Conservation (phyloP, 768 basidiomycete species). For the Sarcodon aspratus region DNA sequence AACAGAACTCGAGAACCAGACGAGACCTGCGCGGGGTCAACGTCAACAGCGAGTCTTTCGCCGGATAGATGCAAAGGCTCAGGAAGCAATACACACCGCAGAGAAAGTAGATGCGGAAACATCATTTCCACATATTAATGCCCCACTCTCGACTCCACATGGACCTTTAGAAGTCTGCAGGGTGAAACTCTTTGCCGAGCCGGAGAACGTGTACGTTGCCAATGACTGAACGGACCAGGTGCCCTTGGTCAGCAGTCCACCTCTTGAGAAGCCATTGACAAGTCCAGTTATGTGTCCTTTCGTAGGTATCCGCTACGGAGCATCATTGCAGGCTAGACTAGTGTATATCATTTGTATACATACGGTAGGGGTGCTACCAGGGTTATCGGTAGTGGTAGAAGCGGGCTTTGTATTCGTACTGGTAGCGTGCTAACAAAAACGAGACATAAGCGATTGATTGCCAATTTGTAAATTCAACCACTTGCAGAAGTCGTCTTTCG, state of each 20-base stretch:
- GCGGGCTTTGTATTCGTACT: no score
- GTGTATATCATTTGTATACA: not conserved
- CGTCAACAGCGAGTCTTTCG: not conserved
- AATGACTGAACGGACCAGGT: slow-evolving; percentile 54
- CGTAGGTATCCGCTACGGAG: slow-evolving; percentile 22
- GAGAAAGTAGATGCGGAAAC: slow-evolving; percentile 36
- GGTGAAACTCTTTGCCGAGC: slow-evolving; percentile 38
- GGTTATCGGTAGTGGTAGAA: no score
- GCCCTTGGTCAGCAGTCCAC: slow-evolving; percentile 42
- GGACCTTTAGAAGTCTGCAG: slow-evolving; percentile 47
- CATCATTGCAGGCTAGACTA: not conserved
- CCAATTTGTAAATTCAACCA: no score
- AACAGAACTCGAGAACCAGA: slow-evolving; percentile 37
- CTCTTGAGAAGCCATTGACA: slow-evolving; percentile 14
- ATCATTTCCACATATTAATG: slow-evolving; percentile 40
- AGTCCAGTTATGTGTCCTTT: slow-evolving; percentile 26
- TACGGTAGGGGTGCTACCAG: no score
- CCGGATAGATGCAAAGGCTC: not conserved
- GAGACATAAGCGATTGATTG: no score
- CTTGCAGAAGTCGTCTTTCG: no score
- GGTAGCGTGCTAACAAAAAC: no score
- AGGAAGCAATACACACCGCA: slow-evolving; percentile 26
- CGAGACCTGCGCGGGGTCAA: slow-evolving; percentile 22
- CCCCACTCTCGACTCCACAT: slow-evolving; percentile 37
- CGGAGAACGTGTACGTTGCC: slow-evolving; percentile 41